A percentile compares a stretch with the other conserved stretches of the same genome.
Evolutionary conservation across 106 monocot genomes (phyloP).

Genomic region (Allium cepa): DNA sequence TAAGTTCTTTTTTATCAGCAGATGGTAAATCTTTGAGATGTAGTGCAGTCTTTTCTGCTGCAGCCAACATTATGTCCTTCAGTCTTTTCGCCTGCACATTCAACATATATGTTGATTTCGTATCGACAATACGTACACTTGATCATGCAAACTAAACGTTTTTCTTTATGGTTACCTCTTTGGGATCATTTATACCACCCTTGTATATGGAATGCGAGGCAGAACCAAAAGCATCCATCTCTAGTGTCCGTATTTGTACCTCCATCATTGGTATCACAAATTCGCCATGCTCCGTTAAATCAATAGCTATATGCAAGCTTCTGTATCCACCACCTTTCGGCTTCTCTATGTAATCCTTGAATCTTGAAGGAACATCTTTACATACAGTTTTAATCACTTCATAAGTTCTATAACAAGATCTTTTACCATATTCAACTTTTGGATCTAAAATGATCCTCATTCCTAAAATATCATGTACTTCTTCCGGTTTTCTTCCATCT

Average conservation of each 20-base stretch:
- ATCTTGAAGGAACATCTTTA: conserved; percentile 50
- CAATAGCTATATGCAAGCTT: conserved; percentile 72
- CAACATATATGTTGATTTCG: too few species aligned
- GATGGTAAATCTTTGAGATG: conserved; percentile 62
- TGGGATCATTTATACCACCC: conserved; percentile 73
- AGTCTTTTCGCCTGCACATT: conserved; percentile 54
- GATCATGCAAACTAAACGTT: too few species aligned
- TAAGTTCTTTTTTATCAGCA: conserved; percentile 19
- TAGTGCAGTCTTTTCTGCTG: conserved; percentile 78
- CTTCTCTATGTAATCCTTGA: conserved; percentile 65
- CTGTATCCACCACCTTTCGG: conserved; percentile 78
- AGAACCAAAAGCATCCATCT: conserved; percentile 65
- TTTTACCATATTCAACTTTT: conserved; percentile 24
- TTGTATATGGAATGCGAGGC: conserved; percentile 90
- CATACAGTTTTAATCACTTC: conserved; percentile 55
- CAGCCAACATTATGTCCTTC: conserved; percentile 77
- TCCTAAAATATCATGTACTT: conserved; percentile 70
- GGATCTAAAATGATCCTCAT: conserved; percentile 56
- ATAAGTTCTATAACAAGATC: conserved; percentile 51
- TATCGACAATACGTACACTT: too few species aligned
- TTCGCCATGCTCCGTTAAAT: conserved; percentile 32
- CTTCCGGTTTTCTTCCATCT: conserved; percentile 64
- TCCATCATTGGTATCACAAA: conserved; percentile 51
- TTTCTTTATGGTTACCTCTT: conserved; percentile 33
- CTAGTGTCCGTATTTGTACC: conserved; percentile 72